These are phyloP conservation scores for Nannochloropsis salina DNA, from an alignment of 108 stramenopile genomes.

Conservation along the genomic window DNA sequence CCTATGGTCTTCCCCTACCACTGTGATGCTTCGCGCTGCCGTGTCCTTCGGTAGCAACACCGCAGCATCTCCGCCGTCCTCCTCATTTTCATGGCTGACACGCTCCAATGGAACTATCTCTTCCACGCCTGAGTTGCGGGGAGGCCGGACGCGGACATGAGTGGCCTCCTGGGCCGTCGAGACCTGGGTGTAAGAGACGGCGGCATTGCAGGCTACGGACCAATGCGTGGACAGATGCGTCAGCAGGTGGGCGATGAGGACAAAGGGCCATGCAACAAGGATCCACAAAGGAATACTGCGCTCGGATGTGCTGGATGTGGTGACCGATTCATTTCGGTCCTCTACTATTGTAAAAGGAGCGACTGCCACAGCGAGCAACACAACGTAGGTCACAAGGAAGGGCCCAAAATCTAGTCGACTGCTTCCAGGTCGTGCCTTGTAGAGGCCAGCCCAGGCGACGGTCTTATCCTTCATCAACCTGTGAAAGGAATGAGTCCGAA, in stretches of 20 bases:
- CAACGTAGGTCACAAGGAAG: conserved; percentile 12
- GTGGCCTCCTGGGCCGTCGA: not conserved
- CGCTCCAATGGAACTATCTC: conserved; percentile 40
- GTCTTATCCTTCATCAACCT: not conserved
- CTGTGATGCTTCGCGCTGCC: not conserved
- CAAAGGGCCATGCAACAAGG: conserved; percentile 32
- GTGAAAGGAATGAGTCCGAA: no score
- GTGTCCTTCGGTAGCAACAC: not conserved
- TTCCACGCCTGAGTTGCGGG: conserved; percentile 28
- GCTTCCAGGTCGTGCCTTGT: not conserved
- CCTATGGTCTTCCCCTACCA: not conserved
- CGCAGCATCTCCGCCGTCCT: not conserved
- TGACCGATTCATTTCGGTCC: not conserved
- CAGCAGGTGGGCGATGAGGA: conserved; percentile 40
- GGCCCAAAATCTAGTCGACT: not conserved
- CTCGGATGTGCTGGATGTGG: not conserved
- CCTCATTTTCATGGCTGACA: conserved; percentile 17
- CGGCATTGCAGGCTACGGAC: conserved; percentile 40
- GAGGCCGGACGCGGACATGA: conserved; percentile 37
- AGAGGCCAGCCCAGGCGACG: not conserved
- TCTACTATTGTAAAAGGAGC: conserved; percentile 6
- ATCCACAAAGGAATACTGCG: conserved; percentile 9
- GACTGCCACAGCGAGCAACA: not conserved
- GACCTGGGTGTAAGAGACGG: conserved; percentile 42
- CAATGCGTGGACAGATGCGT: conserved; percentile 49